Evolutionary conservation across 2,329 filamentous ascomycete species (phyloP).

Genomic region (Calonectria montana): DNA sequence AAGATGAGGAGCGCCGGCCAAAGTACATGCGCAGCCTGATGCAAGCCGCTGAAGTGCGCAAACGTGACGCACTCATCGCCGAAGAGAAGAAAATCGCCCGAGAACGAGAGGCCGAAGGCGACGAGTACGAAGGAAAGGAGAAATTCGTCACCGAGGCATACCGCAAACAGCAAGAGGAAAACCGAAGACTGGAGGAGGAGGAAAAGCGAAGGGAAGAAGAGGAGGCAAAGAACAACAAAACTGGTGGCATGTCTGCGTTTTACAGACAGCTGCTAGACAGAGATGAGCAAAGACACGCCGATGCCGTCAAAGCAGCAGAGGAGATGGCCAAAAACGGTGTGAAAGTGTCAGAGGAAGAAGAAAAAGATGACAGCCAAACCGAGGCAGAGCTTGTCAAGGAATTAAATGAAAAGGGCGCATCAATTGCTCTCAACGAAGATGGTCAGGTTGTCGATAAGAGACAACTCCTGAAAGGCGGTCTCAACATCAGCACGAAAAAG

Average conservation of each 20-base stretch:
- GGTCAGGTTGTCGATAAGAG: slow-evolving; percentile 86
- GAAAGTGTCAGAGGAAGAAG: slow-evolving; percentile 48
- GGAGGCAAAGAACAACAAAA: slow-evolving; percentile 71
- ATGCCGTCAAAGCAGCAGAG: slow-evolving; percentile 75
- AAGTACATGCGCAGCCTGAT: slow-evolving; percentile 84
- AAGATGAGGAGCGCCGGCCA: slow-evolving; percentile 70
- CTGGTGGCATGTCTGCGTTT: slow-evolving; percentile 80
- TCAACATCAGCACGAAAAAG: slow-evolving; percentile 77
- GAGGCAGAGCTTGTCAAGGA: slow-evolving; percentile 75
- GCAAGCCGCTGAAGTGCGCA: slow-evolving; percentile 78
- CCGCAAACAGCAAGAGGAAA: slow-evolving; percentile 83
- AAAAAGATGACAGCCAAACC: slow-evolving; percentile 66
- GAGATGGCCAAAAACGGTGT: slow-evolving; percentile 58
- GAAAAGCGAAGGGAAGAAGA: slow-evolving; percentile 74
- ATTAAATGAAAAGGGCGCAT: slow-evolving; percentile 70
- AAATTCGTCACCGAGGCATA: slow-evolving; percentile 89
- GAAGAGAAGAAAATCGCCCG: slow-evolving; percentile 83
- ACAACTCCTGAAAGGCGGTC: slow-evolving; percentile 79
- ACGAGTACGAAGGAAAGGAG: slow-evolving; percentile 85
- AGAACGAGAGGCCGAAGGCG: slow-evolving; percentile 83
- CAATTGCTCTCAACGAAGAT: slow-evolving; percentile 81
- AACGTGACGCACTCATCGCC: slow-evolving; percentile 81
- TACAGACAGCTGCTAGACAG: slow-evolving; percentile 80
- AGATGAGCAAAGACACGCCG: slow-evolving; percentile 76
- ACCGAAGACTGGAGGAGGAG: slow-evolving; percentile 75